These are phyloP conservation scores for Debaryomycetaceae sp. DNA, from an alignment of 1,139 yeast genomes.

Conservation along the genomic window DNA sequence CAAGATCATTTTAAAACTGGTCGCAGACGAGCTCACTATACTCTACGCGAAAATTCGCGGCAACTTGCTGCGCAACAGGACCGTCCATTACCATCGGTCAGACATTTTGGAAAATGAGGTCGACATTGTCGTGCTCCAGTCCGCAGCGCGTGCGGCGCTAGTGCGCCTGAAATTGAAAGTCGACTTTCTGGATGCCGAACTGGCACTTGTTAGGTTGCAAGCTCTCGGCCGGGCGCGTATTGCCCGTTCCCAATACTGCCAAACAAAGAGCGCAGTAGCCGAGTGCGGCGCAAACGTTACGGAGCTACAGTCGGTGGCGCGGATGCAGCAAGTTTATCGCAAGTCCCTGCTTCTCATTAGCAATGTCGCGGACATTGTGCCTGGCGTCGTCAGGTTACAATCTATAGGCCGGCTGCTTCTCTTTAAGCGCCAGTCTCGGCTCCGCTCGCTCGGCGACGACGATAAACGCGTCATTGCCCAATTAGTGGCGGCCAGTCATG, in stretches of 20 bases:
- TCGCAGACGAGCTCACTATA: constrained; percentile 32
- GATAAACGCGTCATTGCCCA: constrained; percentile 10
- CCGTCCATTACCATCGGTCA: constrained; percentile 31
- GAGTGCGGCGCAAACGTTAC: constrained; percentile 5
- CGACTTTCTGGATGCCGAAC: constrained; percentile 6
- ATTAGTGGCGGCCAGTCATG: constrained; percentile 28
- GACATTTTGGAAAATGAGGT: constrained; percentile 17
- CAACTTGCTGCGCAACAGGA: constrained; percentile 18
- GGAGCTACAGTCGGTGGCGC: constrained; percentile 20
- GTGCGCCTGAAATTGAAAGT: constrained; percentile 5
- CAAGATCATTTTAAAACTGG: constrained; percentile 46
- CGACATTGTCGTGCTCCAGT: constrained; percentile 26
- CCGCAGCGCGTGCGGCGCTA: constrained; percentile 20
- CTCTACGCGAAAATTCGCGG: constrained; percentile 34
- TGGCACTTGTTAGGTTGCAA: constrained; percentile 12
- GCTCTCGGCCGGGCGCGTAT: constrained; percentile 18
- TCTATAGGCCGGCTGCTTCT: constrained; percentile 21
- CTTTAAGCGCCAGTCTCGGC: constrained; percentile 10
- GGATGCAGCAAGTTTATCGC: constrained; percentile 14
- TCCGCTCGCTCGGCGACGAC: constrained; percentile 2
- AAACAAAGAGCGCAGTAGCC: constrained; percentile 3
- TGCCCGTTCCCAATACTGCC: constrained; percentile 7
- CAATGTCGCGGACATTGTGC: constrained; percentile 14
- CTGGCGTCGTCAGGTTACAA: constrained; percentile 19
- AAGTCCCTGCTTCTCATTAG: constrained; percentile 14